Evolutionary conservation across 2,329 filamentous ascomycete species (phyloP), one percentile per base, ranked within the genome.

Genomic region (Fusarium graminum): DNA sequence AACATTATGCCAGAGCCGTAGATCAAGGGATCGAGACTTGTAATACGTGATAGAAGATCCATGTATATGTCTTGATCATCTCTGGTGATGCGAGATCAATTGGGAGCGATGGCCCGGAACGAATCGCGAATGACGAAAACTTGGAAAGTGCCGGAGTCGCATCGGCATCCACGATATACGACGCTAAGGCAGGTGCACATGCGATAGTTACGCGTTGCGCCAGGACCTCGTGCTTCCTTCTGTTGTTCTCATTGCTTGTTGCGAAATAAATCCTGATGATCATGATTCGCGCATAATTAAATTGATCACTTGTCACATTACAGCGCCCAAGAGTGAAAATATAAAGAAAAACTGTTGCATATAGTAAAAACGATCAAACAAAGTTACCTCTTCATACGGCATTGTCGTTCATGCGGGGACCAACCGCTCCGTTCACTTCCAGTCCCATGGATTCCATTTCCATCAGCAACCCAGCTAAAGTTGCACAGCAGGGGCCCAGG

Each of bases 161-260:
- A 38, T 32, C 22, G 47, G 52, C n/a, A 22, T 22, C 22, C 22
- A 22, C 22, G n/a, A 28, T 29, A 67, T 26, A 49, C 43, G 54
- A 67, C 59, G 63, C 59, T 65, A 67, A 52, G 29, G 64, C 29
- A 67, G 49, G 47, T 63, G 49, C 39, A 40, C 26, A 57, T 29
- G 44, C 59, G 22, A 64, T 43, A 22, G 22, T 22, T 22, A 6
- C 22, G 22, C 22, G 6, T 22, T 4, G 38, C 49, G 45, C 55
- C 45, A 50, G 51, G 25, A 61, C 36, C 34, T 54, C 26, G 22
- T 28, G 17, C 19, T 19, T 41, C 39, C 6, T 22, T 22, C 22
- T 22, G 22, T 22, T 22, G 22, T 22, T 22, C 6, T 22, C 19
- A 25, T 39, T 30, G 22, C 14, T n/a, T 41, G 11, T 43, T 19